Base-by-base conservation (phyloP, 202 grass and related monocot species). In the Carex sylvatica region DNA sequence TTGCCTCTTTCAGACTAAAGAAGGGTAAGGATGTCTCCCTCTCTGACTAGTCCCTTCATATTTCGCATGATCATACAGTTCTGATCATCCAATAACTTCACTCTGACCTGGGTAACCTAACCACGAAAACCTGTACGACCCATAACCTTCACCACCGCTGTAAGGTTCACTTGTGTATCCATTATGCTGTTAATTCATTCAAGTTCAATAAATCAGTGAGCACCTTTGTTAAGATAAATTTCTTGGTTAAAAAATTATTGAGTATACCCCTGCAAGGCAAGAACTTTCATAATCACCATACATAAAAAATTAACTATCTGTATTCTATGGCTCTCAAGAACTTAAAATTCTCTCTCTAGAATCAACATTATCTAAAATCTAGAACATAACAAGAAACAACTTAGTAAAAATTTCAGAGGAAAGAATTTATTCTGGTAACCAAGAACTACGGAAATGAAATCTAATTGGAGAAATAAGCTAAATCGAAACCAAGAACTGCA, bases 51-150 rank as follows among this genome's bases (percentile, higher is more conserved):
- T 7, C 93, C 89, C 83, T 97, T 97, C 46, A 97, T 89, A 65
- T 97, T 97, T 84, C 91, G 87, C 93, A 93, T 97, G 93, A 97
- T 97, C 78, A 97, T 88, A 85, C 93, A 85, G 87, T 97, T 97
- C 83, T 93, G 91, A 70, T 97, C 93, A 83, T 97, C 93, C 87
- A 97, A 68, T 54, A 97, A 97, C 87, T 97, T 97, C 22, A 97
- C 93, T 80, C 93, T 88, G 59, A 97, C 93, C 77, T 97, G 93
- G 64, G 91, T 97, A 73, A 97, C 93, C 84, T 97, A 91, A 88
- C 91, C 93, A 80, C 87, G 91, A 36, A 89, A 97, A 36, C 93
- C 91, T 0, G 91, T 97, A 8, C 93, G 86, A 78, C 93, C 93
- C 85, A 93, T 97, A 23, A 97, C 87, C 88, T 97, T 93, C 46